Evolutionary conservation across 805 yeast species (phyloP), one percentile per base, ranked within the genome.

Genomic region (Groenewaldozyma tartarivorans): DNA sequence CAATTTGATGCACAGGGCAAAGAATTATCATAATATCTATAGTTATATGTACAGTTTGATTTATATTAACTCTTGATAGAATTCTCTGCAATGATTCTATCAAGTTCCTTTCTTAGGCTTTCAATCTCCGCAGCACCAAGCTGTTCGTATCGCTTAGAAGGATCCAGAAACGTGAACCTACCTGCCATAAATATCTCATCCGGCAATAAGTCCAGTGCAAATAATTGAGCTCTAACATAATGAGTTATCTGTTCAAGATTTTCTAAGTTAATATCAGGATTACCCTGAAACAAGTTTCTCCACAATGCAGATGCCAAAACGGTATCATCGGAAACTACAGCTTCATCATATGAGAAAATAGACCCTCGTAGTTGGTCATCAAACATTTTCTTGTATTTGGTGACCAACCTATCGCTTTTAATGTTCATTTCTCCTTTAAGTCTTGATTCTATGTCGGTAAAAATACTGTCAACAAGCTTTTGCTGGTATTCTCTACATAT

Each of bases 171-270:
- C 42, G 70, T 71, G 61, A 88, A 87, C 52, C 79, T 76, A 24
- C 98, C 98, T 50, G 83, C 76, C 1, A 94, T 96, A 66, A 92
- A 90, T 50, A 90, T 95, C 51, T 94, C 72, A 60, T 92, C 98
- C 24, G 86, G 74, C 70, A 86, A 75, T 58, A 79, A 79, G 57
- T 81, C 81, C 54, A 92, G 66, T 13, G 92, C 90, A 56, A 88
- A 92, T 38, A 92, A 65, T 58, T 92, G 95, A 51, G 84, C 80
- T 59, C 96, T 78, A 20, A 86, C 80, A 57, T 90, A 92, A 48
- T 85, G 84, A n/a, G 88, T 84, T 50, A 83, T 69, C 11, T 92
- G 88, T 60, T 88, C 96, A 34, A 92, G 66, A 46, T 86, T 86
- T 43, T 82, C 77, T 61, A 81, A 69, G 61, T 90, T 95, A 16